Evolutionary conservation across 2,329 filamentous ascomycete genomes (phyloP), one percentile per base, ranked within the genome.

Genomic region (Hirsutella minnesotensis): DNA sequence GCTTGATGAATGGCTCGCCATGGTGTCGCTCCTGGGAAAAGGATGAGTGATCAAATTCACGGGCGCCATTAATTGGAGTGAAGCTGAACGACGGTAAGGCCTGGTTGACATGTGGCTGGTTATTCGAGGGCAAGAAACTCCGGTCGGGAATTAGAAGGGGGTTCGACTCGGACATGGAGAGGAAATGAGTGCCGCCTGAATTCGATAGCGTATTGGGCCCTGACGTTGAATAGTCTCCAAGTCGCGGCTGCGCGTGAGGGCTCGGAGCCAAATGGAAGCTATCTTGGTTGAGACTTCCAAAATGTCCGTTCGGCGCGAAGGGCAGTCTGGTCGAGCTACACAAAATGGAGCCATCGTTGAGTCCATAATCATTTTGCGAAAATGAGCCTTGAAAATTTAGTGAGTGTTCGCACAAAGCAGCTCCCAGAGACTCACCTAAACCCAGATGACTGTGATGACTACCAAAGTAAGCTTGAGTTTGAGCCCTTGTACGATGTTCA

Each of bases 91-190:
- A 54, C 13, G 55, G 49, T 15, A 57, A 44, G 9, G 51, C 39
- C 19, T 51, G 46, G 24, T 42, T 49, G 5, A 50, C 39, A 3
- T 51, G 48, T 30, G 51, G 40, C 33, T 56, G 51, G 33, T 45
- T 51, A 22, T 52, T 58, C 5, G 58, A 40, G 31, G 47, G 51
- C 35, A 59, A 44, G 16, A 62, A 56, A 18, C 54, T 27, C n/a
- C 53, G 51, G 9, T 61, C 59, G 18, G 59, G 58, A 13, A 55
- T 46, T 33, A 61, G 56, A 18, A 64, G 51, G 10, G 61, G 57
- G 29, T 63, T 63, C 1, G 51, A 47, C 37, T 56, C 55, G 15
- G 61, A 41, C 10, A 58, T 46, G 9, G 50, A 46, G 16, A 60
- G 43, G 40, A 57, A 62, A 5, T 55, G 53, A 13, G 38, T 53